phyloP scores from a whole-genome alignment of 2,329 filamentous ascomycete species.

The Didymosphaeria variabile region DNA sequence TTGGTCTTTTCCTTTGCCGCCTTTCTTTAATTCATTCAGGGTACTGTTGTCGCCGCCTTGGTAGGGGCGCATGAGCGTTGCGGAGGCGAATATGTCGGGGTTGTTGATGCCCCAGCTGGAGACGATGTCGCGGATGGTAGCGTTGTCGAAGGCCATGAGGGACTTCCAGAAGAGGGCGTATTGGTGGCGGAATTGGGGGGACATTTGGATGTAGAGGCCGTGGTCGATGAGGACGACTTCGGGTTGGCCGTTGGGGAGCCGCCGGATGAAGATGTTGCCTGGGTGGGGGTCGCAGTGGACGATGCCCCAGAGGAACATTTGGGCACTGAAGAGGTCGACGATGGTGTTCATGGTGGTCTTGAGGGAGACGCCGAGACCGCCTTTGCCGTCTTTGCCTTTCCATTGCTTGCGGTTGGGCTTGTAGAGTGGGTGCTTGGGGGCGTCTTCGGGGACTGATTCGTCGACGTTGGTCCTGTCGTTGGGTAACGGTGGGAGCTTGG shows the following conservation, averaged over 20 bases:
- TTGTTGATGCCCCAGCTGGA: constrained; percentile 86
- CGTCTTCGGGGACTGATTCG: constrained; percentile 39
- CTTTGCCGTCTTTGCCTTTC: constrained; percentile 75
- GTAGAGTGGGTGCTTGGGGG: constrained; percentile 63
- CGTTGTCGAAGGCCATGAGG: constrained; percentile 91
- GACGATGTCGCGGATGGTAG: constrained; percentile 76
- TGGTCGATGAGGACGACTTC: constrained; percentile 97
- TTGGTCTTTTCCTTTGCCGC: constrained; percentile 63
- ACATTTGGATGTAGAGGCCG: constrained; percentile 93
- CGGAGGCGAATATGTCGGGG: constrained; percentile 88
- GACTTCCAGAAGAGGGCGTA: constrained; percentile 94
- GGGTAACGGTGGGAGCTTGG: constrained; percentile 62
- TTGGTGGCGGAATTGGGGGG: constrained; percentile 80
- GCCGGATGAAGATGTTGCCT: constrained; percentile 94
- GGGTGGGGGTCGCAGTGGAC: constrained; percentile 98
- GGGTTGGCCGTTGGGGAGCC: constrained; percentile 79
- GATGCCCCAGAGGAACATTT: constrained; percentile 96
- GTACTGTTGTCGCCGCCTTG: constrained; percentile 80
- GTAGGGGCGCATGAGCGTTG: constrained; percentile 90
- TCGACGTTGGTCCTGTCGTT: constrained; percentile 46
- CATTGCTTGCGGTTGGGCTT: constrained; percentile 85
- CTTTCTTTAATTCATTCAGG: constrained; percentile 65
- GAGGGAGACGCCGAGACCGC: constrained; percentile 82
- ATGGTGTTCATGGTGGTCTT: constrained; percentile 96
- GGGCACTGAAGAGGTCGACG: constrained; percentile 94